Evolutionary conservation across 352 stramenopile species (phyloP), one percentile per base, ranked within the genome.

Genomic region (Phytophthora ohioensis): DNA sequence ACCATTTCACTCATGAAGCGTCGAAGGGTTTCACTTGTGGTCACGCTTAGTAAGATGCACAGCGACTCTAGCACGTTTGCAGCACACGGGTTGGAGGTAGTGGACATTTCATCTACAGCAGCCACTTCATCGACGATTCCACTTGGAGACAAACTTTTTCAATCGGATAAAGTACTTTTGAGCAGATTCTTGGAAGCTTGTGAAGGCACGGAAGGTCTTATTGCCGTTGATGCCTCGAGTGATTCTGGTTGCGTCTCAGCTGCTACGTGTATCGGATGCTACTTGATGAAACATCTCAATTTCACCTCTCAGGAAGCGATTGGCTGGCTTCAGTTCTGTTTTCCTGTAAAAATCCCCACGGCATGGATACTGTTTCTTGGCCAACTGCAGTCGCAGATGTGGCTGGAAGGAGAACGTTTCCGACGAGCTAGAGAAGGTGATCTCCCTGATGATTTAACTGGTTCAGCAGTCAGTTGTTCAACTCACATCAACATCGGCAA

Each of bases 201-300:
- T 63, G 97, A 99, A 75, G 68, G 71, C 10, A 80, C 83, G 1
- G 49, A 69, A 1, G 82, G 77, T 32, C 51, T 82, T n/a, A 77
- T 94, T 8, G 85, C 84, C 0, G 73, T 93, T 2, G 94, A 99
- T 78, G 98, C 90, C 9, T 75, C 56, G 4, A 61, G 30, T 43
- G 27, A 15, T 30, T 62, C 45, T 54, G 45, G 59, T 9, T 57
- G 38, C 17, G 32, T 68, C 79, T 84, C 93, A 5, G 98, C 97
- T 0, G 96, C 93, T 1, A 98, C 95, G 0, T 99, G 95, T 71
- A 98, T 99, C 39, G 97, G 94, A 6, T 98, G 94, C 55, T 99
- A 98, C 72, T 73, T 99, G 36, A 99, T 99, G 96, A 99, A 99
- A 74, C 97, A 99, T 67, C 96, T 91, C 39, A 73, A 75, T 35